phyloP scores from a whole-genome alignment of 768 basidiomycete species.

The Polyporus arcularius region DNA sequence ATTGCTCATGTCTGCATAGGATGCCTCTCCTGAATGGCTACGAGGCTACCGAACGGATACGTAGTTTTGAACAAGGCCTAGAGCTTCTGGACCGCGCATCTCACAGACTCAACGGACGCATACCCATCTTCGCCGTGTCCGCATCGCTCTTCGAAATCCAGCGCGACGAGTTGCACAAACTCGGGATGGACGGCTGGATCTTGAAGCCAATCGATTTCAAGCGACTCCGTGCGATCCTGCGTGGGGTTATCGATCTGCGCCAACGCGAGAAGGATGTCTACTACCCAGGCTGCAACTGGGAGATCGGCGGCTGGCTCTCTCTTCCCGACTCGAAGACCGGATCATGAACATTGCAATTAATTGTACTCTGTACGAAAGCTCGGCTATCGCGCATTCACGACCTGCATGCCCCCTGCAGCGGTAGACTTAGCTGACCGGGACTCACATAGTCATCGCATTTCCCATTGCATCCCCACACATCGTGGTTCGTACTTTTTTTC shows the following conservation, averaged over 20 bases:
- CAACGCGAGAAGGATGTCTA: conserved; percentile 59
- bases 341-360: background rate
- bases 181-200: conserved; percentile 81
- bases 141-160: conserved; percentile 67
- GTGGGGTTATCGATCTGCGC: conserved; percentile 54
- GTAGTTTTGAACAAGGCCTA: conserved; percentile 51
- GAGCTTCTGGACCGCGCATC: conserved; percentile 35
- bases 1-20: conserved; percentile 34
- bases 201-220: conserved; percentile 83
- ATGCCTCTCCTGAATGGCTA: conserved; percentile 83
- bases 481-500: too few species aligned
- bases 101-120: conserved; percentile 55
- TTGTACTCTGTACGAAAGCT: background rate
- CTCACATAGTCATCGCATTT: background rate
- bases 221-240: conserved; percentile 57
- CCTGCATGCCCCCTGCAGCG: background rate
- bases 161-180: conserved; percentile 49
- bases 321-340: background rate
- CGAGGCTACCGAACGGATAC: conserved; percentile 66
- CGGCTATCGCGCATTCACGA: background rate
- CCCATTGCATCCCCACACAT: too few species aligned
- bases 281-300: conserved; percentile 55
- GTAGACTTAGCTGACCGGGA: too few species aligned
- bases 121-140: conserved; percentile 83
- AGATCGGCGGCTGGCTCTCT: conserved; percentile 61